Conservation (phyloP, 73 alveolate species). For the Symbiodinium natans region DNA sequence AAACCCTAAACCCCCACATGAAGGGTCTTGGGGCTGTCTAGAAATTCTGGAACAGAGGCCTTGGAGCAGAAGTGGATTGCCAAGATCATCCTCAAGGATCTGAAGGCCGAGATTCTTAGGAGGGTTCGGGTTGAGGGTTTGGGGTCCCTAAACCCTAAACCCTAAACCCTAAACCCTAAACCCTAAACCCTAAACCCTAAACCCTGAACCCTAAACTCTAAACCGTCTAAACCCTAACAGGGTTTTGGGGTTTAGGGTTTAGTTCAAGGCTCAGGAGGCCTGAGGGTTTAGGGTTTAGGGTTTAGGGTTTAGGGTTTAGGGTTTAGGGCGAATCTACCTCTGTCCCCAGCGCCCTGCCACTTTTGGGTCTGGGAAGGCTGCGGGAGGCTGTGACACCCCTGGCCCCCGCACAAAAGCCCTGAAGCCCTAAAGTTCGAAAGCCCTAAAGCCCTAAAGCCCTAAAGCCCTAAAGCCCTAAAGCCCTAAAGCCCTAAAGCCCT, state of each 20-base stretch:
- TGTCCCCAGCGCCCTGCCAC: too few species aligned
- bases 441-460: too few species aligned
- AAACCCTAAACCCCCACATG: background rate
- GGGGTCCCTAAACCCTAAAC: background rate
- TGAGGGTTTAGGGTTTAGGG: background rate
- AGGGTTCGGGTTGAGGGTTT: background rate
- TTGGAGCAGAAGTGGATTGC: slow-evolving; percentile 91
- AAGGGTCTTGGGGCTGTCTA: too few species aligned
- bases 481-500: too few species aligned
- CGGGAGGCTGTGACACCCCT: too few species aligned
- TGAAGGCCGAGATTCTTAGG: background rate
- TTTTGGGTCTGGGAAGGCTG: too few species aligned
- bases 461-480: too few species aligned
- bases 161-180: background rate
- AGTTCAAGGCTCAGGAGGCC: background rate
- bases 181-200: too few species aligned
- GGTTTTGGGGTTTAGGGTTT: background rate
- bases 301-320: background rate
- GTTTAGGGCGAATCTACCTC: too few species aligned
- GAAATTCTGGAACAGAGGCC: background rate
- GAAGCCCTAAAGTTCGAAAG: too few species aligned
- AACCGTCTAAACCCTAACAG: background rate
- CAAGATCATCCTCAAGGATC: slow-evolving; percentile 84
- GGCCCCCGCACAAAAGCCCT: too few species aligned
- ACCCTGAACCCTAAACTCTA: too few species aligned